Conservation (phyloP, 306 rosid genomes). For the Malus sylvestris region DNA sequence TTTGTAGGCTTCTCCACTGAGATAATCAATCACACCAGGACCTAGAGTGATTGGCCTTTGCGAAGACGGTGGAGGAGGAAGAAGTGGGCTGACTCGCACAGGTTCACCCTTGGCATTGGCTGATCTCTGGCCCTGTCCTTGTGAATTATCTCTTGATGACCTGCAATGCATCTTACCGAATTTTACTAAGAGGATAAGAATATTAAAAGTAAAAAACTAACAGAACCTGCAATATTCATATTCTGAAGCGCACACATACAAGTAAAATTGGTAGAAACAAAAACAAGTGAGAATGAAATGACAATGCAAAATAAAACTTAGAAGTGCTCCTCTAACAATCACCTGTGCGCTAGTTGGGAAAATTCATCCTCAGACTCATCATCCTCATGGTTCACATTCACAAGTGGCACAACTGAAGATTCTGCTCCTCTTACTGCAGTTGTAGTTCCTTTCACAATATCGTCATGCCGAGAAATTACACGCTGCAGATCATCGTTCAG, state of each 20-base stretch:
- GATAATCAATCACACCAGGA: constrained; percentile 65
- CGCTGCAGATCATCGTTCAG: constrained; percentile 86
- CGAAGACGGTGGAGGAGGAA: constrained; percentile 85
- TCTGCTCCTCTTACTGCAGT: constrained; percentile 40
- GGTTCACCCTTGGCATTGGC: constrained; percentile 40
- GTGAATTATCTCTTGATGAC: constrained; percentile 52
- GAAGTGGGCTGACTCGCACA: constrained; percentile 37
- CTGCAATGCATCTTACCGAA: constrained; percentile 36
- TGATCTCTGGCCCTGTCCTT: constrained; percentile 43
- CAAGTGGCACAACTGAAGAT: constrained; percentile 54
- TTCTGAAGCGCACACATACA: neutral
- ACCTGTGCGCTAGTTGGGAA: constrained; percentile 84
- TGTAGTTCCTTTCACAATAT: constrained; percentile 47
- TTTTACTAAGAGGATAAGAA: neutral
- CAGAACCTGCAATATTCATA: no score
- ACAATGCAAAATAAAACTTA: neutral
- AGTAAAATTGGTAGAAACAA: neutral
- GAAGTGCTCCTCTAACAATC: neutral
- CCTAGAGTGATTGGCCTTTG: constrained; percentile 54
- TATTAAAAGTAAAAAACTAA: neutral
- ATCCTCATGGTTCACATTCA: constrained; percentile 74
- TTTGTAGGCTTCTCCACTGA: constrained; percentile 84
- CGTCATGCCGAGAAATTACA: constrained; percentile 63
- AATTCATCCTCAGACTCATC: constrained; percentile 83
- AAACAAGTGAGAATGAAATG: neutral